A percentile compares a stretch with the other conserved stretches of the same genome.
These are phyloP conservation scores for Lachnellula subtilissima DNA, from an alignment of 2,329 filamentous ascomycete species.

Conservation along the genomic window DNA sequence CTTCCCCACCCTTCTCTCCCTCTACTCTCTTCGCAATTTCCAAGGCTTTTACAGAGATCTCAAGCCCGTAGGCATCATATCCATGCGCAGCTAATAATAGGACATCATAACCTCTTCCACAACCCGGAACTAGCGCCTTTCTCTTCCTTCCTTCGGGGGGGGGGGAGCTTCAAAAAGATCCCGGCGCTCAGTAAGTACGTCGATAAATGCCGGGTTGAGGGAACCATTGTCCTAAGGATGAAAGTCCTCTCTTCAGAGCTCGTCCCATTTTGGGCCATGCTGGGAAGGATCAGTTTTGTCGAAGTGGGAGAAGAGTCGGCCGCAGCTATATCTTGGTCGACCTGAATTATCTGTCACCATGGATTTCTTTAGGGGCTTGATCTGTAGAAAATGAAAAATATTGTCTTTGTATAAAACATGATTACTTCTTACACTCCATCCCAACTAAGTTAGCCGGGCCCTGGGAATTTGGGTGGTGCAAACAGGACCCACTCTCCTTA, in stretches of 20 bases:
- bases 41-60: conserved; percentile 45
- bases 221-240: conserved; percentile 54
- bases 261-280: conserved; percentile 39
- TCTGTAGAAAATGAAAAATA: neutral
- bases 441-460: too few relatives aligned
- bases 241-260: conserved; percentile 40
- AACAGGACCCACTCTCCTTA: conserved; percentile 1
- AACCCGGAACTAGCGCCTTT: conserved; percentile 73
- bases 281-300: conserved; percentile 5
- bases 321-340: conserved; percentile 21
- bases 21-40: conserved; percentile 44
- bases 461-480: neutral
- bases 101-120: conserved; percentile 78
- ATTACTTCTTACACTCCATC: neutral
- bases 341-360: conserved; percentile 5
- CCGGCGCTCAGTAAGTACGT: conserved; percentile 43
- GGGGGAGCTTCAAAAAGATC: conserved; percentile 38
- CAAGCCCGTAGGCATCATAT: conserved; percentile 69
- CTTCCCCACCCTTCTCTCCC: conserved; percentile 32
- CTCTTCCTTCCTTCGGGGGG: conserved; percentile 14
- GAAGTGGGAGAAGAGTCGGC: conserved; percentile 26
- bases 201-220: conserved; percentile 49
- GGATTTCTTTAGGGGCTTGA: too few relatives aligned
- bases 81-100: conserved; percentile 68
- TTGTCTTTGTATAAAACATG: neutral